phyloP scores from a whole-genome alignment of 495 filamentous ascomycete genomes.

The Aspergillus kassunensis region DNA sequence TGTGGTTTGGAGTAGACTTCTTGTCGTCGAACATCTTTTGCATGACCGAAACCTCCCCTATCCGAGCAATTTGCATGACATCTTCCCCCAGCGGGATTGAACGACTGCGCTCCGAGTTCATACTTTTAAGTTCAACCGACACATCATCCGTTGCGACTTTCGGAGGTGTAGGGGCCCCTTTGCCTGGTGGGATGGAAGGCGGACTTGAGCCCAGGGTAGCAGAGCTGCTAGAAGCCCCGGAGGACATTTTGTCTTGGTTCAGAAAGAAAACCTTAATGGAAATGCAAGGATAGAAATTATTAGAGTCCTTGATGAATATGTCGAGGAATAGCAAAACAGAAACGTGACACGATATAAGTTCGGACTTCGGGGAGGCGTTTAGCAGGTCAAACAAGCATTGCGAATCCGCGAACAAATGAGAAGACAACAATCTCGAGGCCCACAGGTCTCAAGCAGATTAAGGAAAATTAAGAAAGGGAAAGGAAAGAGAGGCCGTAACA shows the following conservation, averaged over 20 bases:
- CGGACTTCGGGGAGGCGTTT: conserved; percentile 9
- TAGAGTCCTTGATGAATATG: background rate
- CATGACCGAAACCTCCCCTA: conserved; percentile 82
- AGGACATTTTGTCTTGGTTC: conserved; percentile 21
- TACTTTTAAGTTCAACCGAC: conserved; percentile 65
- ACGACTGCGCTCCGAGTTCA: conserved; percentile 44
- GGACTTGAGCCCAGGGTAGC: conserved; percentile 24
- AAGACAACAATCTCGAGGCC: background rate
- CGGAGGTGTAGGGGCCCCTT: conserved; percentile 54
- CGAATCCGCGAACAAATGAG: conserved; percentile 6
- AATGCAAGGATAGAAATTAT: background rate
- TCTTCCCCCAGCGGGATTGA: conserved; percentile 67
- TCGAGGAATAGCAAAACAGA: background rate
- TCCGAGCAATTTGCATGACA: conserved; percentile 90
- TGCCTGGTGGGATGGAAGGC: conserved; percentile 44
- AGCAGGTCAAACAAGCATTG: conserved; percentile 8
- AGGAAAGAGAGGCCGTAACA: background rate
- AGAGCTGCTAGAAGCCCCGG: conserved; percentile 26
- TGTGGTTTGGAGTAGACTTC: conserved; percentile 74
- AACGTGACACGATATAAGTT: conserved; percentile 8
- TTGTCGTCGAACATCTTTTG: conserved; percentile 81
- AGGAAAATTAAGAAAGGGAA: conserved; percentile 1
- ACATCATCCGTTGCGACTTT: conserved; percentile 49
- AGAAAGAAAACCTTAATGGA: background rate
- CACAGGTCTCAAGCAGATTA: background rate